These are phyloP conservation scores for Syncephalastrum contaminatum DNA, from an alignment of 371 early-diverging fungal species.

Conservation along the genomic window DNA sequence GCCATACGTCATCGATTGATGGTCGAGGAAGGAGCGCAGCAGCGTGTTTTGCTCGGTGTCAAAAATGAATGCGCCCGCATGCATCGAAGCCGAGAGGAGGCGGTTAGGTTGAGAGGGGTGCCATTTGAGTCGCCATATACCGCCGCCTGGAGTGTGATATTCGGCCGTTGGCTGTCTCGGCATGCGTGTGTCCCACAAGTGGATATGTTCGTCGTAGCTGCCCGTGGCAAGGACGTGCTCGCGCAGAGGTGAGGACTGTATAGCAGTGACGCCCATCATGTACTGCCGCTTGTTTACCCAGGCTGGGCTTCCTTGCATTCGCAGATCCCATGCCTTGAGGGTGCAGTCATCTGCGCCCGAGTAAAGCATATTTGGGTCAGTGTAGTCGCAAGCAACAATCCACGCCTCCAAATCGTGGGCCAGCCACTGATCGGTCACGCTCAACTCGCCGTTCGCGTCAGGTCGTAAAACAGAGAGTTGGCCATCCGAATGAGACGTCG, in stretches of 20 bases:
- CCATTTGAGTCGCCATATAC: conserved; percentile 95
- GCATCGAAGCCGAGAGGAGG: conserved; percentile 90
- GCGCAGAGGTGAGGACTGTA: conserved; percentile 75
- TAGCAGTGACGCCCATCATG: conserved; percentile 82
- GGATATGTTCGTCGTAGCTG: conserved; percentile 83
- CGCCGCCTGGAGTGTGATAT: conserved; percentile 72
- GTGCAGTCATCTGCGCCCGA: conserved; percentile 80
- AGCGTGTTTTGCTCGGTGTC: conserved; percentile 16
- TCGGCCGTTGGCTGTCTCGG: conserved; percentile 74
- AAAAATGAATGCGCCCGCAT: conserved; percentile 57
- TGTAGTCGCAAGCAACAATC: conserved; percentile 85
- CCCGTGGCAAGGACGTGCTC: conserved; percentile 82
- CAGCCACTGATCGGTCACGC: conserved; percentile 52
- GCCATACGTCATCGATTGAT: conserved; percentile 88
- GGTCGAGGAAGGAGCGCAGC: conserved; percentile 61
- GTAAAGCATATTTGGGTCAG: conserved; percentile 65
- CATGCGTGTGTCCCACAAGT: conserved; percentile 86
- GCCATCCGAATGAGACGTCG: conserved; percentile 73
- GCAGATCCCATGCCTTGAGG: conserved; percentile 86
- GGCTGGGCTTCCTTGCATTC: conserved; percentile 28
- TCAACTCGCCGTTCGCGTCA: conserved; percentile 34
- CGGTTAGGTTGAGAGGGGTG: conserved; percentile 67
- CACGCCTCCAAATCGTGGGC: conserved; percentile 93
- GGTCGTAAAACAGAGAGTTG: conserved; percentile 47
- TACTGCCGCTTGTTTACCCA: conserved; percentile 48